Evolutionary conservation across 108 stramenopile genomes (phyloP), one percentile per base, ranked within the genome.

Genomic region (Aureococcus anophagefferens): DNA sequence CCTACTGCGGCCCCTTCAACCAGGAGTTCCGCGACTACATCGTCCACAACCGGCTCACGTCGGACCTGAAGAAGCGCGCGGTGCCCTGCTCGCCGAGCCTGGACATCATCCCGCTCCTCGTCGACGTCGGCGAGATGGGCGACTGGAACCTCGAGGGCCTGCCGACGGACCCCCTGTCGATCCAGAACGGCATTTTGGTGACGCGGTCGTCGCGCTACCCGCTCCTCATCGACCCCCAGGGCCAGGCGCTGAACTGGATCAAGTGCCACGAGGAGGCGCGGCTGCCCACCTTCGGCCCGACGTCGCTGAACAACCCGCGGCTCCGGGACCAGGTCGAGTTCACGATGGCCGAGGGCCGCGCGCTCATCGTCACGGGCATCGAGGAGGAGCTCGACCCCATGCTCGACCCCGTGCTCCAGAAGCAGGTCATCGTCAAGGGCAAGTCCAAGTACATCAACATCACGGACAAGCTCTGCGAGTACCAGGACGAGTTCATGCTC

Each of bases 1-100:
- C 72, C 7, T 84, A 84, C 46, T 71, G 74, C 59, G 83, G 83
- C 4, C 76, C 83, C n/a, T 84, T 84, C 71, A 84, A 84, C 70
- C 75, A 80, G 63, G 63, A 68, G 46, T 84, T 81, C 59, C 69
- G 83, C 30, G 72, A 71, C 0, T 62, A 67, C 34, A 63, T 84
- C 21, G 64, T 81, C 21, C 67, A 69, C 32, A n/a, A 69, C 33
- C 63, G 36, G 46, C 64, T 84, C 40, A 67, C 68, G n/a, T 63
- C 29, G 0, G 80, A 81, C 70, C 72, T 79, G 5, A n/a, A 21
- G 67, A 46, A 70, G 31, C 40, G 75, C 0, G 35, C 66, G 16
- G 66, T 84, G 14, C 83, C 83, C 36, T 68, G 69, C 30, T 75
- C 70, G 0, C 0, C 16, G 29, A 33, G 14, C 68, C 65, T 77